These are phyloP conservation scores for Sugiyamaella mastotermitis DNA, from an alignment of 805 yeast species.

Conservation along the genomic window DNA sequence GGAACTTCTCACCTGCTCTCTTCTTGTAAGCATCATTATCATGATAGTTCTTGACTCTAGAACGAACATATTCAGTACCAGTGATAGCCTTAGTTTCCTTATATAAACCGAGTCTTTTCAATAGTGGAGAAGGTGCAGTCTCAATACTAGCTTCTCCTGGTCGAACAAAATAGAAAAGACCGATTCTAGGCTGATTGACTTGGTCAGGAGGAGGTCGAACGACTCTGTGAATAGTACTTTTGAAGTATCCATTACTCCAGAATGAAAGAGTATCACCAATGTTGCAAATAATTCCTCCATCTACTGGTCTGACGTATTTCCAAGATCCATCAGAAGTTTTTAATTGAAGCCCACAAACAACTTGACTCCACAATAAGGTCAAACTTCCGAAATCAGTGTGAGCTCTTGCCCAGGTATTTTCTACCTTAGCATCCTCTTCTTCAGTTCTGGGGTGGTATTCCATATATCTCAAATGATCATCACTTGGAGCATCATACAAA, in stretches of 20 bases:
- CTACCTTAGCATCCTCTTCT: constrained; percentile 14
- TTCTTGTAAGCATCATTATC: constrained; percentile 8
- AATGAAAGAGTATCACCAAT: constrained; percentile 15
- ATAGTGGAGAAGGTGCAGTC: constrained; percentile 11
- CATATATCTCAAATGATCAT: constrained; percentile 14
- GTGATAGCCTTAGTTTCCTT: constrained; percentile 8
- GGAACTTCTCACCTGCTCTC: constrained; percentile 12
- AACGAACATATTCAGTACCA: constrained; percentile 12
- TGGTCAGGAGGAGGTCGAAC: constrained; percentile 17
- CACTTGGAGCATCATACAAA: constrained; percentile 13
- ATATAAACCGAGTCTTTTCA: constrained; percentile 9
- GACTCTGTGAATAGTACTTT: constrained; percentile 15
- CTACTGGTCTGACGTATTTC: constrained; percentile 14
- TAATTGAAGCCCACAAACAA: constrained; percentile 15
- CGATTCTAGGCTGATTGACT: constrained; percentile 12
- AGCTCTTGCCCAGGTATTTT: constrained; percentile 14
- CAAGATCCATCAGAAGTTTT: constrained; percentile 10
- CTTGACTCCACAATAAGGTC: constrained; percentile 14
- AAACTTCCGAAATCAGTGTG: constrained; percentile 16
- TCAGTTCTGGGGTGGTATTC: constrained; percentile 11
- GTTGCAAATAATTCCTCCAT: constrained; percentile 13
- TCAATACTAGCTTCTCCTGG: constrained; percentile 12
- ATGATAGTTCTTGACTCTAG: constrained; percentile 13
- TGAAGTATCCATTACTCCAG: constrained; percentile 15
- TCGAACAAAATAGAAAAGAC: constrained; percentile 16